These are phyloP conservation scores for Halophytophthora batemanensis DNA, from an alignment of 352 stramenopile species.

Conservation along the genomic window DNA sequence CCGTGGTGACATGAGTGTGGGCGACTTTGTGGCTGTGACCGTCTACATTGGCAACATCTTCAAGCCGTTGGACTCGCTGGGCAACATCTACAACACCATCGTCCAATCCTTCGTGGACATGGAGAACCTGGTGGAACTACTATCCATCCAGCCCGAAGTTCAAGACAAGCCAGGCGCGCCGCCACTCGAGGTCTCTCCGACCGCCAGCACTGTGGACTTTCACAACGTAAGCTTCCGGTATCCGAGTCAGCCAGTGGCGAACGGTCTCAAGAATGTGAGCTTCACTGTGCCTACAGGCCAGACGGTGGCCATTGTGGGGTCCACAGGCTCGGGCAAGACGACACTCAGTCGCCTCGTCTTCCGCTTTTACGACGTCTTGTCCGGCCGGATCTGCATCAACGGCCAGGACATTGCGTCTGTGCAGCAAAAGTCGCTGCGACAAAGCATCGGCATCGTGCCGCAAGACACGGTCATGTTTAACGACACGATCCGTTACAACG, in stretches of 20 bases:
- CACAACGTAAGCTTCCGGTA: conserved; percentile 92
- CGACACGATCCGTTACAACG: conserved; percentile 94
- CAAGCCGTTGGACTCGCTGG: conserved; percentile 95
- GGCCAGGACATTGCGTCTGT: conserved; percentile 86
- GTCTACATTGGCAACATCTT: conserved; percentile 96
- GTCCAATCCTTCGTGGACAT: conserved; percentile 97
- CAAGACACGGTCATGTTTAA: conserved; percentile 98
- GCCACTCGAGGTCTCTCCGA: conserved; percentile 34
- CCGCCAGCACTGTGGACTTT: conserved; percentile 84
- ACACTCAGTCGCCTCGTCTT: conserved; percentile 94
- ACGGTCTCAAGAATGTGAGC: conserved; percentile 85
- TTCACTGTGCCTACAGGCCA: conserved; percentile 72
- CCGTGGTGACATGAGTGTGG: conserved; percentile 69
- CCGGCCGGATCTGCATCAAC: conserved; percentile 83
- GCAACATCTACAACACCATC: conserved; percentile 94
- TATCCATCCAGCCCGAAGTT: conserved; percentile 92
- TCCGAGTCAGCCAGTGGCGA: conserved; percentile 77
- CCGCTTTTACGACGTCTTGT: conserved; percentile 94
- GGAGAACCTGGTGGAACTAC: conserved; percentile 93
- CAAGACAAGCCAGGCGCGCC: conserved; percentile 80
- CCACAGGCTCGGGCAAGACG: conserved; percentile 91
- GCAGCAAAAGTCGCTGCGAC: conserved; percentile 87
- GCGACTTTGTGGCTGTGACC: conserved; percentile 95
- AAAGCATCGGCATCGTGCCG: conserved; percentile 93
- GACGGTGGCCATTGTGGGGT: conserved; percentile 93